phyloP scores from a whole-genome alignment of 306 rosid genomes.

The Sindora glabra region DNA sequence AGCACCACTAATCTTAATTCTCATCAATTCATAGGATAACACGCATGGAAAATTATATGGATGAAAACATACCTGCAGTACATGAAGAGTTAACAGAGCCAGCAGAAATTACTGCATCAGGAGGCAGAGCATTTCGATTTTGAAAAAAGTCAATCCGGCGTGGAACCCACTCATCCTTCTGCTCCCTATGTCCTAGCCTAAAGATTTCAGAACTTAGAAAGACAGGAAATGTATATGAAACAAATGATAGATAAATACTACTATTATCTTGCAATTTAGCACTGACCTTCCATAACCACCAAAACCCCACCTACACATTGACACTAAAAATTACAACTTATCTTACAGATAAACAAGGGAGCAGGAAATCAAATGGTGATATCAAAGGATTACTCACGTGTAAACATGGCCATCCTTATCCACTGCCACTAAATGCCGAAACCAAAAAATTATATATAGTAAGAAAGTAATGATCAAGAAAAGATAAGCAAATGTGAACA shows the following conservation, averaged over 20 bases:
- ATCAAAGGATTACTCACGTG: constrained; percentile 59
- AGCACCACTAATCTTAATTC: background rate
- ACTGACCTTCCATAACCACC: constrained; percentile 99
- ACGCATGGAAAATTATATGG: background rate
- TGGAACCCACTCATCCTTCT: constrained; percentile 95
- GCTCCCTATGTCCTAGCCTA: constrained; percentile 99
- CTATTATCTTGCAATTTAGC: background rate
- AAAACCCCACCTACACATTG: constrained; percentile 78
- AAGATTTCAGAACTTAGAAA: constrained; percentile 12
- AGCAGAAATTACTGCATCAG: constrained; percentile 78
- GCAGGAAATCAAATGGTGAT: background rate
- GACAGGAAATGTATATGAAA: background rate
- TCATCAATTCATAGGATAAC: background rate
- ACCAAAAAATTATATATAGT: constrained; percentile 17
- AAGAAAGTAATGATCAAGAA: background rate
- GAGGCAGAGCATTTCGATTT: constrained; percentile 66
- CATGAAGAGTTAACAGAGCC: constrained; percentile 87
- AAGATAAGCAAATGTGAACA: background rate
- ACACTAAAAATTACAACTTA: constrained; percentile 13
- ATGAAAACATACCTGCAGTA: constrained; percentile 72
- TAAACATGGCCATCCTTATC: constrained; percentile 82
- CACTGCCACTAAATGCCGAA: constrained; percentile 69
- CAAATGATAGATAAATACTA: no score
- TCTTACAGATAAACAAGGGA: background rate
- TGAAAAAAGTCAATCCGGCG: constrained; percentile 83